phyloP scores from a whole-genome alignment of 2,329 filamentous ascomycete genomes.

The Penicillium sp. region DNA sequence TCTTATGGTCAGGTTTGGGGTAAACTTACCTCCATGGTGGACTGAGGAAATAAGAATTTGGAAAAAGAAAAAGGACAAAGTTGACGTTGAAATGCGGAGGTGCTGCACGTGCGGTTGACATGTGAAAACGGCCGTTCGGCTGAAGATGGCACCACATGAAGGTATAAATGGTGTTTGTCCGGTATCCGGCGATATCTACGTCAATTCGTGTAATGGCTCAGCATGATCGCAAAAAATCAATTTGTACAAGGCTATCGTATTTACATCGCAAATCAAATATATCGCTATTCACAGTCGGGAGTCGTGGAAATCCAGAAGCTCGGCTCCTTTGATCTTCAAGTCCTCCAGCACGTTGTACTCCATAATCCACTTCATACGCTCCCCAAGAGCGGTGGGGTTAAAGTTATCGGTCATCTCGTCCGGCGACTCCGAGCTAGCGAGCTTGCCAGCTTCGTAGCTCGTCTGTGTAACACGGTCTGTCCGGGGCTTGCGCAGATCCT shows the following conservation, averaged over 20 bases:
- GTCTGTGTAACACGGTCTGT: conserved; percentile 37
- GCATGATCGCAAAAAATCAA: background rate
- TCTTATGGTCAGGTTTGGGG: background rate
- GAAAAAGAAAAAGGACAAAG: conserved; percentile 5
- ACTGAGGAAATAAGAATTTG: background rate
- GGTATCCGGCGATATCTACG: background rate
- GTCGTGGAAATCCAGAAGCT: conserved; percentile 18
- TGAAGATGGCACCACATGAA: background rate
- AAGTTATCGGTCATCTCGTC: conserved; percentile 29
- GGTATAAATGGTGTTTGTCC: background rate
- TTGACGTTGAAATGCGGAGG: conserved; percentile 21
- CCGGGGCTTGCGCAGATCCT: conserved; percentile 37
- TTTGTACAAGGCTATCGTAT: background rate
- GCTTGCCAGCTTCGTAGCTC: conserved; percentile 37
- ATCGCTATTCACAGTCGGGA: conserved; percentile 11
- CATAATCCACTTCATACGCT: conserved; percentile 41
- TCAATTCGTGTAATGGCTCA: background rate
- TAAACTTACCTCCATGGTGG: conserved; percentile 27
- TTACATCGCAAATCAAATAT: background rate
- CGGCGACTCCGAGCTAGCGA: conserved; percentile 35
- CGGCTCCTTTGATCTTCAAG: conserved; percentile 22
- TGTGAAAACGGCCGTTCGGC: conserved; percentile 23
- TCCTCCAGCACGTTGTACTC: conserved; percentile 37
- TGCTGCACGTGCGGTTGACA: conserved; percentile 20
- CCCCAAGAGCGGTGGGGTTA: conserved; percentile 26